Percentiles rank a stretch among this genome's conserved stretches.
These are phyloP conservation scores for Trichoderma atrobrunneum DNA, from an alignment of 2,329 filamentous ascomycete genomes.

Conservation along the genomic window DNA sequence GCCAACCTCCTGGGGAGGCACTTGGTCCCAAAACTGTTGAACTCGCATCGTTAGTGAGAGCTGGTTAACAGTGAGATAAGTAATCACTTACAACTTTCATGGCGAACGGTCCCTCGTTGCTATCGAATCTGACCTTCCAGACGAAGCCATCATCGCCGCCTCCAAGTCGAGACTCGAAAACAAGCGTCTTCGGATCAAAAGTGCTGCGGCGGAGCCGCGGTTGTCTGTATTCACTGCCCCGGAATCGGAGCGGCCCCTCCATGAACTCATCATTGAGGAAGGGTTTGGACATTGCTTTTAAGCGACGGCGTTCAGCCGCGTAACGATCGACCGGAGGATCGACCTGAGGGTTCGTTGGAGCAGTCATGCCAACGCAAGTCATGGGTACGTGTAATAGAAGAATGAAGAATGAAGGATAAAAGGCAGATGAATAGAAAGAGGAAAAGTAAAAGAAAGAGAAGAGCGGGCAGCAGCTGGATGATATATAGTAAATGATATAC, in stretches of 20 bases:
- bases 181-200: not conserved
- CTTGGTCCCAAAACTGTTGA: constrained; percentile 12
- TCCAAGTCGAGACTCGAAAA: constrained; percentile 4
- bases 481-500: not conserved
- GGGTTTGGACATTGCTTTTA: not conserved
- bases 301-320: not conserved
- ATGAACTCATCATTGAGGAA: not conserved
- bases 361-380: not conserved
- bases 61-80: not conserved
- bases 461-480: not conserved
- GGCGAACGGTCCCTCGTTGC: not conserved
- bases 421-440: not conserved
- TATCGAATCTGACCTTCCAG: constrained; percentile 19
- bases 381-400: not conserved
- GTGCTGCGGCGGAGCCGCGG: constrained; percentile 12
- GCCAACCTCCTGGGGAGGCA: not conserved
- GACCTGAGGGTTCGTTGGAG: not conserved
- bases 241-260: not conserved
- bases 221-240: not conserved
- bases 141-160: constrained; percentile 17
- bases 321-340: not conserved
- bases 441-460: not conserved
- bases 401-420: not conserved
- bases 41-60: not conserved
- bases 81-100: constrained; percentile 14